phyloP scores from a whole-genome alignment of 2,329 filamentous ascomycete genomes.

The Aureobasidium vineae region DNA sequence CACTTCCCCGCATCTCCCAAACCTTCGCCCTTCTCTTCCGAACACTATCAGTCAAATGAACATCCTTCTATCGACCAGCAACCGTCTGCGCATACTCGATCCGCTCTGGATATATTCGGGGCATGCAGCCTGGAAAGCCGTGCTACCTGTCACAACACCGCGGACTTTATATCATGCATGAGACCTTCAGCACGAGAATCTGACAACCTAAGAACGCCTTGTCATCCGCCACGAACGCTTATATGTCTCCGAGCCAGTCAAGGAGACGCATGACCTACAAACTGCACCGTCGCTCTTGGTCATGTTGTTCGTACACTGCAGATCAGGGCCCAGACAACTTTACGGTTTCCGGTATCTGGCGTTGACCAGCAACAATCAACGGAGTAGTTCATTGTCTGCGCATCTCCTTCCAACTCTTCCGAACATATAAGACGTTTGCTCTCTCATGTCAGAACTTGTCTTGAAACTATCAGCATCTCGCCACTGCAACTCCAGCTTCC shows the following conservation, averaged over 20 bases:
- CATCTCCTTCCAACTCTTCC: no score
- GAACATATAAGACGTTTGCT: not conserved
- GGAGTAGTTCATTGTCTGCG: no score
- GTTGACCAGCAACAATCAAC: not conserved
- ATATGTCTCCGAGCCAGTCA: not conserved
- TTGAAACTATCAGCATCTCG: no score
- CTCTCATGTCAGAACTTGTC: no score
- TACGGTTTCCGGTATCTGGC: not conserved
- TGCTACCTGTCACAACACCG: no score
- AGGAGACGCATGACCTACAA: not conserved
- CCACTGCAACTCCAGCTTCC: no score
- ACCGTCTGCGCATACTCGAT: no score
- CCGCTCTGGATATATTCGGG: no score
- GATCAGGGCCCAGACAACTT: not conserved
- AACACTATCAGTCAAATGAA: no score
- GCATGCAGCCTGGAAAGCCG: no score
- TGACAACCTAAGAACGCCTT: not conserved
- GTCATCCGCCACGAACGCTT: slow-evolving; percentile 4
- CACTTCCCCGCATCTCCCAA: slow-evolving; percentile 5
- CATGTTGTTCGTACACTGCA: not conserved
- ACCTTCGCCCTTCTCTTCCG: not conserved
- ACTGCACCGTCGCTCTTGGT: not conserved
- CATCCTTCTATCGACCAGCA: no score
- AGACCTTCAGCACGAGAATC: not conserved
- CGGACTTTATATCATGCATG: not conserved